Base-by-base conservation (phyloP, 257 asterid species). In the Schizonepeta tenuifolia region DNA sequence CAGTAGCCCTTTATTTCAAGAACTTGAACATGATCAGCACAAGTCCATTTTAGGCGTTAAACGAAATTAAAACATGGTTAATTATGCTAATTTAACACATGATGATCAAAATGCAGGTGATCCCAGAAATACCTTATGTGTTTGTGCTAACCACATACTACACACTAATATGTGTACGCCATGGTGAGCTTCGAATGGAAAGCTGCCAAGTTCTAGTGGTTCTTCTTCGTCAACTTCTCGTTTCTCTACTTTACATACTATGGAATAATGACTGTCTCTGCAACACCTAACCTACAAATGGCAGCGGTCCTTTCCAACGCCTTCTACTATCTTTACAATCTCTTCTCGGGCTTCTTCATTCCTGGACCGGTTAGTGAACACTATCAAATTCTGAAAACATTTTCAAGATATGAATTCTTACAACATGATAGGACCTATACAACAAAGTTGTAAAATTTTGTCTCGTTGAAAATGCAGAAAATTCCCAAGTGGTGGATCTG, bases 401-500 rank as follows among this genome's bases (percentile, higher is more conserved):
- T 2, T 1, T 26, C 2, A 5, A 38, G 43, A 3, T 15, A 8
- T 50, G 26, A 33, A 9, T 20, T 22, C 40, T 56, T 17, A 4
- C 18, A 28, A 56, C 26, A 56, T 3, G 31, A 7, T 43, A 31
- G 1, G 24, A 57, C 36, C 3, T 14, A 4, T 5, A 6, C 55
- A 44, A 24, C 36, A 60, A 62, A 49, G 0, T 35, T 9, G 9
- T 43, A 31, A 77, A 63, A 6, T 6, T 65, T 44, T 50, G 6
- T 26, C 22, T 14, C 21, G 26, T 51, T 41, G 7, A 47, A 65
- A 74, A 58, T 53, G 46, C 92, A 90, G 96, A 84, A 76, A 70
- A 90, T 90, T 74, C 92, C 96, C 11, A 79, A 61, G 73, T 89
- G 92, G 96, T 89, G 94, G 96, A 61, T 81, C 7, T 89, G 96